These are phyloP conservation scores for Yamadazyma songkhlaensis DNA, from an alignment of 1,139 yeast species.

Conservation along the genomic window DNA sequence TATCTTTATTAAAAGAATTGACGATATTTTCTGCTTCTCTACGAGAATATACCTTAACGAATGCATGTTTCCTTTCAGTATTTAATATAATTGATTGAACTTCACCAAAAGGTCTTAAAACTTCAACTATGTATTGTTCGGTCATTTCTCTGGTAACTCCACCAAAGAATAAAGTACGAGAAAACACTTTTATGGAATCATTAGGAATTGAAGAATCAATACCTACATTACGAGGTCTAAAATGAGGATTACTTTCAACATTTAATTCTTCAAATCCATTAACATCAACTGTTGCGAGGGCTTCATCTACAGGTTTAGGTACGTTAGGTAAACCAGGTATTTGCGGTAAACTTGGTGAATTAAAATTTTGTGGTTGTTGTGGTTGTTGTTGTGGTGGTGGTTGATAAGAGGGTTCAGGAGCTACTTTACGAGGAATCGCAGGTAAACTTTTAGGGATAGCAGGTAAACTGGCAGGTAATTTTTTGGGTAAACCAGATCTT, in stretches of 20 bases:
- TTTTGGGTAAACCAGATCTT: constrained; percentile 15
- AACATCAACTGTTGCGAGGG: constrained; percentile 1
- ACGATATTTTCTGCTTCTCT: constrained; percentile 82
- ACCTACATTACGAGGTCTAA: constrained; percentile 66
- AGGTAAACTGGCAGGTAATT: constrained; percentile 11
- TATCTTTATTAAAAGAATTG: constrained; percentile 51
- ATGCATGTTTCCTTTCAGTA: constrained; percentile 90
- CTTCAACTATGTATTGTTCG: constrained; percentile 63
- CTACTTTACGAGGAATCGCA: constrained; percentile 5
- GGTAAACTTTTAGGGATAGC: constrained; percentile 5
- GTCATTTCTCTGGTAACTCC: constrained; percentile 86
- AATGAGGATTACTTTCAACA: constrained; percentile 68
- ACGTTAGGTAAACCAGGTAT: constrained; percentile 6
- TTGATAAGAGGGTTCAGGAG: background rate
- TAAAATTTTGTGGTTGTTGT: constrained; percentile 8
- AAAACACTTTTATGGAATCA: constrained; percentile 77
- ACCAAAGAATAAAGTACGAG: constrained; percentile 91
- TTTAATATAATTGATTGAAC: constrained; percentile 89
- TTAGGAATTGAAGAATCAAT: constrained; percentile 72
- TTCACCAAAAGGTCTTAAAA: constrained; percentile 85
- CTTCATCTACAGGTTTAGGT: constrained; percentile 3
- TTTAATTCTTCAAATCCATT: constrained; percentile 51
- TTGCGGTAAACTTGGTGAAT: background rate
- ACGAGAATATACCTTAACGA: constrained; percentile 94
- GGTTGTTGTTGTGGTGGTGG: constrained; percentile 2